Evolutionary conservation across 108 stramenopile genomes (phyloP).

Genomic region (Cyclotella atomus): DNA sequence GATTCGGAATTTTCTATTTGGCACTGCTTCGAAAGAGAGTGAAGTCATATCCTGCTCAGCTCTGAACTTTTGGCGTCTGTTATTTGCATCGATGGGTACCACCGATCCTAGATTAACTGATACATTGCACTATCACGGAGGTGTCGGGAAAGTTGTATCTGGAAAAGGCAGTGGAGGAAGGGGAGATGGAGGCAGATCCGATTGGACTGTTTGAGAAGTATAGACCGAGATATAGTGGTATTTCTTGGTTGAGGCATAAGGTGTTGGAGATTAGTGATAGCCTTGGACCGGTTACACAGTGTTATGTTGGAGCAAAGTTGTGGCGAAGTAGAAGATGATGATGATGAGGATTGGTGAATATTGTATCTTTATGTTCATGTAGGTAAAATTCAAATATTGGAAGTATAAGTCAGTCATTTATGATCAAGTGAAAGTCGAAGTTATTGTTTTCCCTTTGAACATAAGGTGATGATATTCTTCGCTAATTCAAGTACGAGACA

Average conservation of each 20-base stretch:
- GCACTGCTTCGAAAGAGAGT: constrained; percentile 7
- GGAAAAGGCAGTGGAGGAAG: constrained; percentile 4
- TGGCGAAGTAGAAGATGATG: not conserved
- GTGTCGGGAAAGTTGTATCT: constrained; percentile 14
- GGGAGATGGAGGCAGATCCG: not conserved
- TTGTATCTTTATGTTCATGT: too few species aligned
- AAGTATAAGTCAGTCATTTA: too few species aligned
- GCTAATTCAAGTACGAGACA: too few species aligned
- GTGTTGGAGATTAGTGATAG: constrained; percentile 7
- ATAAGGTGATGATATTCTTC: too few species aligned
- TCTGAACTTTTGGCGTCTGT: constrained; percentile 14
- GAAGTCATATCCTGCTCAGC: constrained; percentile 16
- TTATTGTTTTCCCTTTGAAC: too few species aligned
- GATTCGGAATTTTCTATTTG: constrained; percentile 25
- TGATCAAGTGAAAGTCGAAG: too few species aligned
- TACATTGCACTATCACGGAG: not conserved
- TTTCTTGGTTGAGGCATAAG: constrained; percentile 21
- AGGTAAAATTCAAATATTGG: too few species aligned
- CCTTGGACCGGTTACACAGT: constrained; percentile 18
- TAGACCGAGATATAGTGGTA: not conserved
- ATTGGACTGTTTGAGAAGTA: constrained; percentile 13
- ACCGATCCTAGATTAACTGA: constrained; percentile 6
- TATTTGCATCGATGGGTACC: constrained; percentile 31
- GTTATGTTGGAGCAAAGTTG: not conserved
- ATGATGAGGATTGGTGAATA: too few species aligned